These are phyloP conservation scores for Moesziomyces parantarcticus DNA, from an alignment of 1,284 basidiomycete genomes.

Conservation along the genomic window DNA sequence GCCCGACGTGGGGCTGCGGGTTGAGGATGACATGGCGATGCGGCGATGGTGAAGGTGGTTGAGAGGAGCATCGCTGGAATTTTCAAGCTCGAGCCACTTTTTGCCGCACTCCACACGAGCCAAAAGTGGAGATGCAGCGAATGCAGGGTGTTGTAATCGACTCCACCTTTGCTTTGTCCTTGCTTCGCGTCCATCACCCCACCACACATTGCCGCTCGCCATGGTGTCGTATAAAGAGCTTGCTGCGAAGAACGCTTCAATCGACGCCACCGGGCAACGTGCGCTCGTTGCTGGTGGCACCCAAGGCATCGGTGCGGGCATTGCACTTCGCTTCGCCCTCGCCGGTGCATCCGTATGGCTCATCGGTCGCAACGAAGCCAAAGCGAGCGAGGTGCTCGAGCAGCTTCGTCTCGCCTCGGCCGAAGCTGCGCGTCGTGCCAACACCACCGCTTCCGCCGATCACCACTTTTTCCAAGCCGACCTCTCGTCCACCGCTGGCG, in stretches of 20 bases:
- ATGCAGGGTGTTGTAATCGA: no score
- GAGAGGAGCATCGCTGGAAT: no score
- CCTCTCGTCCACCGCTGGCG: constrained; percentile 57
- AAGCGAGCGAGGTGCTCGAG: constrained; percentile 60
- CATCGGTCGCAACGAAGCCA: constrained; percentile 65
- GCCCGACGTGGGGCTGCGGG: neutral
- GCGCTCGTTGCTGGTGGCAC: constrained; percentile 58
- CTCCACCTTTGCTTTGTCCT: no score
- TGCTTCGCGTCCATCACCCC: neutral
- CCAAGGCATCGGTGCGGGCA: constrained; percentile 59
- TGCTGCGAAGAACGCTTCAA: constrained; percentile 29
- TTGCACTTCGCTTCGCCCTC: constrained; percentile 59
- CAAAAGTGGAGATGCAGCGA: no score
- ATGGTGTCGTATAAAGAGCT: constrained; percentile 35
- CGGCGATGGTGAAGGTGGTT: neutral
- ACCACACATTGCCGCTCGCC: no score
- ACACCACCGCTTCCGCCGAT: constrained; percentile 2
- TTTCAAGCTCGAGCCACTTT: no score
- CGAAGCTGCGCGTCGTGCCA: constrained; percentile 33
- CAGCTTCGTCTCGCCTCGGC: constrained; percentile 48
- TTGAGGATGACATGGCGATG: constrained; percentile 3
- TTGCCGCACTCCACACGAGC: no score
- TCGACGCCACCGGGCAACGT: constrained; percentile 28
- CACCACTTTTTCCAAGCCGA: constrained; percentile 68
- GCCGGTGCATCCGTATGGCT: constrained; percentile 67